These are phyloP conservation scores for Phaeosphaeria sp. DNA, from an alignment of 2,329 filamentous ascomycete genomes.

Conservation along the genomic window DNA sequence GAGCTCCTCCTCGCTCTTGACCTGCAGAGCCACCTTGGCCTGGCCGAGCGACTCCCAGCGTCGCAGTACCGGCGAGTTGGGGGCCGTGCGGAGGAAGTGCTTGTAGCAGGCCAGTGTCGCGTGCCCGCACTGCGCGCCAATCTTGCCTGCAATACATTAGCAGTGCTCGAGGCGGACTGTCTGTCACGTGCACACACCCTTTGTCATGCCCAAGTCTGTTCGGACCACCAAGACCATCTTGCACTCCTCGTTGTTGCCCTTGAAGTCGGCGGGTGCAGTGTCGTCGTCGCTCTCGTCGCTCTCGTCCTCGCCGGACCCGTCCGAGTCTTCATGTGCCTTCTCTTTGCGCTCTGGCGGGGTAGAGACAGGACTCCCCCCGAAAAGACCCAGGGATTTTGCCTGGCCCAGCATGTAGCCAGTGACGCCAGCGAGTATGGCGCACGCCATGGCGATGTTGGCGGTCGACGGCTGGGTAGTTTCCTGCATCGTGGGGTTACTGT, in stretches of 20 bases:
- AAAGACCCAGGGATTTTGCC: constrained; percentile 74
- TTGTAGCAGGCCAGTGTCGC: constrained; percentile 99
- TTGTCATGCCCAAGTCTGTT: constrained; percentile 96
- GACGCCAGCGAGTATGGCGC: constrained; percentile 74
- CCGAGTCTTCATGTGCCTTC: constrained; percentile 25
- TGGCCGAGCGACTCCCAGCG: constrained; percentile 89
- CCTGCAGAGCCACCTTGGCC: constrained; percentile 91
- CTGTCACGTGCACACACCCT: constrained; percentile 59
- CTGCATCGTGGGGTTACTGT: constrained; percentile 31
- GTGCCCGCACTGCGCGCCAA: constrained; percentile 92
- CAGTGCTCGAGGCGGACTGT: neutral
- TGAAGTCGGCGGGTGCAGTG: constrained; percentile 53
- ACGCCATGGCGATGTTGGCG: constrained; percentile 70
- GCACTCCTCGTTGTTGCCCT: constrained; percentile 74
- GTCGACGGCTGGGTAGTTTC: constrained; percentile 59
- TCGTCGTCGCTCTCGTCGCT: constrained; percentile 35
- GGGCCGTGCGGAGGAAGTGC: constrained; percentile 64
- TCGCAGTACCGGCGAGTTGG: constrained; percentile 69
- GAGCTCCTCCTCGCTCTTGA: constrained; percentile 81
- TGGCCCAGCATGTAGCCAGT: constrained; percentile 76
- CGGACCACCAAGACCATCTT: constrained; percentile 92
- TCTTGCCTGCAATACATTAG: constrained; percentile 73
- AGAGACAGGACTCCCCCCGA: constrained; percentile 60
- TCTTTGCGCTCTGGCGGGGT: constrained; percentile 18
- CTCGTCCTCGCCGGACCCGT: constrained; percentile 35